These are phyloP conservation scores for Curvularia eragrostidis DNA, from an alignment of 2,329 filamentous ascomycete species.

Conservation along the genomic window DNA sequence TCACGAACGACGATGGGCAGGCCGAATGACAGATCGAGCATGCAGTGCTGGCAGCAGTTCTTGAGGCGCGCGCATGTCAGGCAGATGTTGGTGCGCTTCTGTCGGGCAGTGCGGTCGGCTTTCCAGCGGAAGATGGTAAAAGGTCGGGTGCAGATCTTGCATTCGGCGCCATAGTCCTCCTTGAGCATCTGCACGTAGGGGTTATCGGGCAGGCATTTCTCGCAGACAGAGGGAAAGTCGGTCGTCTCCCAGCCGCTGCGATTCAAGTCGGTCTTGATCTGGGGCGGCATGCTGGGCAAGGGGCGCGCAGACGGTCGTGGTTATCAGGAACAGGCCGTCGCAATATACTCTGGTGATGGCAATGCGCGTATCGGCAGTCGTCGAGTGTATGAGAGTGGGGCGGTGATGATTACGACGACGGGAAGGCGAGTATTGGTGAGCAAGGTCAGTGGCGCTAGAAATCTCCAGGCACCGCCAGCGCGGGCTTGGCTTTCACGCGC, in stretches of 20 bases:
- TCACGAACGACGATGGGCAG: conserved; percentile 94
- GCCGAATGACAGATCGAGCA: conserved; percentile 96
- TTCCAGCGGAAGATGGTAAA: conserved; percentile 98
- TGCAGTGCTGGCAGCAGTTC: conserved; percentile 99
- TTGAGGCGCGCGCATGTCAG: conserved; percentile 95
- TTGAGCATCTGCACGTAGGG: conserved; percentile 99
- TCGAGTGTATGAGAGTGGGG: conserved; percentile 24
- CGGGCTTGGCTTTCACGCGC: conserved; percentile 19
- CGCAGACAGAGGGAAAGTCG: conserved; percentile 86
- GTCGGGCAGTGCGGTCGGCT: conserved; percentile 85
- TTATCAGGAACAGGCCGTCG: background rate
- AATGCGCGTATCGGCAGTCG: conserved; percentile 18
- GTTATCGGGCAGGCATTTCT: conserved; percentile 93
- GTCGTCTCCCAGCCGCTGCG: conserved; percentile 95
- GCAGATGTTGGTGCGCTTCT: conserved; percentile 94
- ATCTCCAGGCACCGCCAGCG: conserved; percentile 23
- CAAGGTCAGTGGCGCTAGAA: conserved; percentile 26
- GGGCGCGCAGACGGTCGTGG: conserved; percentile 3
- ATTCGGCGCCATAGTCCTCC: conserved; percentile 84
- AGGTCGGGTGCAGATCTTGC: conserved; percentile 82
- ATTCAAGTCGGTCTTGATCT: conserved; percentile 96
- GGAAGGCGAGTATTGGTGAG: conserved; percentile 10
- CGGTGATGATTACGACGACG: conserved; percentile 9
- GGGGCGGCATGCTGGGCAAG: conserved; percentile 70
- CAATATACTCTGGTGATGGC: background rate